phyloP scores from a whole-genome alignment of 148 eudicot genomes.

The Rhododendron ferrugineum region DNA sequence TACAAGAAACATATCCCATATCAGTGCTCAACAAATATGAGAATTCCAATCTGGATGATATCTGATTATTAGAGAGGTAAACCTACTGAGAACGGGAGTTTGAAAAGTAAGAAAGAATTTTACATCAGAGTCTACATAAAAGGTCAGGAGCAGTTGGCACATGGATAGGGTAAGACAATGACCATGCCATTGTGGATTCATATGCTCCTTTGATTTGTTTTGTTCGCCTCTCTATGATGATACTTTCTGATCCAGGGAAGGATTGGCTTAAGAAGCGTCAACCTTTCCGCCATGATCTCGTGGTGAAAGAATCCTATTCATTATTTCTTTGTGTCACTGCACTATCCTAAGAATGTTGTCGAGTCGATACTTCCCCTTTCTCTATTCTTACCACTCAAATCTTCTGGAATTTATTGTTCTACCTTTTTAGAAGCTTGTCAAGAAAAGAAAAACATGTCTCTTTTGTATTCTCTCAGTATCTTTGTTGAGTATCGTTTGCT shows the following conservation, averaged over 20 bases:
- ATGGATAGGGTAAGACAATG: background rate
- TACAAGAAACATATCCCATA: background rate
- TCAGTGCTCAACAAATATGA: background rate
- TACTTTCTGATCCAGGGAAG: background rate
- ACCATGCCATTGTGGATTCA: background rate
- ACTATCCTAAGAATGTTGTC: too few species aligned
- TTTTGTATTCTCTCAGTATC: too few species aligned
- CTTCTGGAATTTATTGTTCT: too few species aligned
- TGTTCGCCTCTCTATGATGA: background rate
- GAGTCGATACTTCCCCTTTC: too few species aligned
- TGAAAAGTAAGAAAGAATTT: background rate
- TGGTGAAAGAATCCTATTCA: too few species aligned
- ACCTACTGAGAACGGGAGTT: background rate
- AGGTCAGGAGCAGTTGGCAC: background rate
- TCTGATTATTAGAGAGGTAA: background rate
- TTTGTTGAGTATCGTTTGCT: too few species aligned
- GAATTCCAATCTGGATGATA: background rate
- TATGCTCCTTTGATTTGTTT: background rate
- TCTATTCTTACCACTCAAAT: too few species aligned
- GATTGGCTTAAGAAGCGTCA: background rate
- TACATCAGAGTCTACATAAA: background rate
- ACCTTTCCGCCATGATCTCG: too few species aligned
- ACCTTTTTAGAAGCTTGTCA: too few species aligned
- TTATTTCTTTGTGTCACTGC: too few species aligned
- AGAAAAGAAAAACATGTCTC: too few species aligned